These are phyloP conservation scores for Xylaria sp. DNA, from an alignment of 2,329 filamentous ascomycete species.

Conservation along the genomic window DNA sequence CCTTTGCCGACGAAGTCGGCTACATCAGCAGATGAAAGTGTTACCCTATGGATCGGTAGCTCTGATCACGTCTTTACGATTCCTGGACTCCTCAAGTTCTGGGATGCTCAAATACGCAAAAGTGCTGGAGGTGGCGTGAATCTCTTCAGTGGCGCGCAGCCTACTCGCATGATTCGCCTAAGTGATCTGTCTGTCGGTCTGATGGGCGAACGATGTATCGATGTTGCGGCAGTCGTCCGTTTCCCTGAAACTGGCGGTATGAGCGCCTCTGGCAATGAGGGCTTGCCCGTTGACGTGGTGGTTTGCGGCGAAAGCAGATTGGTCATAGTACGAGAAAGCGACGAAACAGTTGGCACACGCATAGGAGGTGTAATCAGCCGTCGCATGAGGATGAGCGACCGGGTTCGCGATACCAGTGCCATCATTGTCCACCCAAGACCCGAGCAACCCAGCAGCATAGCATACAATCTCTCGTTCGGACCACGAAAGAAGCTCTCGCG, in stretches of 20 bases:
- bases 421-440: slow-evolving; percentile 51
- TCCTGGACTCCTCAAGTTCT: slow-evolving; percentile 51
- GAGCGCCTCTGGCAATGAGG: slow-evolving; percentile 28
- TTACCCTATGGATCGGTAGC: slow-evolving; percentile 53
- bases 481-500: slow-evolving; percentile 27
- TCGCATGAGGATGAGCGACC: slow-evolving; percentile 32
- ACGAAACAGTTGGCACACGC: slow-evolving; percentile 42
- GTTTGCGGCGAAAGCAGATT: slow-evolving; percentile 52
- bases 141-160: slow-evolving; percentile 51
- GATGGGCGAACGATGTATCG: slow-evolving; percentile 52
- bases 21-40: slow-evolving; percentile 47
- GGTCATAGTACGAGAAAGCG: slow-evolving; percentile 50
- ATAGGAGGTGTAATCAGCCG: slow-evolving; percentile 37
- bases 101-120: slow-evolving; percentile 54
- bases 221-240: slow-evolving; percentile 43
- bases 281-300: slow-evolving; percentile 49
- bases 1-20: slow-evolving; percentile 41
- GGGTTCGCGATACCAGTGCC: slow-evolving; percentile 40
- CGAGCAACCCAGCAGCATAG: slow-evolving; percentile 37
- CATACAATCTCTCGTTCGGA: slow-evolving; percentile 44
- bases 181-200: slow-evolving; percentile 49
- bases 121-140: slow-evolving; percentile 47
- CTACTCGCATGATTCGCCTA: slow-evolving; percentile 52
- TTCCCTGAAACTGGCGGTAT: slow-evolving; percentile 27
- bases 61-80: slow-evolving; percentile 54